Percentiles rank a stretch among this genome's conserved stretches.
These are phyloP conservation scores for Crithidia brevicula DNA, from an alignment of 208 protist species.

Conservation along the genomic window DNA sequence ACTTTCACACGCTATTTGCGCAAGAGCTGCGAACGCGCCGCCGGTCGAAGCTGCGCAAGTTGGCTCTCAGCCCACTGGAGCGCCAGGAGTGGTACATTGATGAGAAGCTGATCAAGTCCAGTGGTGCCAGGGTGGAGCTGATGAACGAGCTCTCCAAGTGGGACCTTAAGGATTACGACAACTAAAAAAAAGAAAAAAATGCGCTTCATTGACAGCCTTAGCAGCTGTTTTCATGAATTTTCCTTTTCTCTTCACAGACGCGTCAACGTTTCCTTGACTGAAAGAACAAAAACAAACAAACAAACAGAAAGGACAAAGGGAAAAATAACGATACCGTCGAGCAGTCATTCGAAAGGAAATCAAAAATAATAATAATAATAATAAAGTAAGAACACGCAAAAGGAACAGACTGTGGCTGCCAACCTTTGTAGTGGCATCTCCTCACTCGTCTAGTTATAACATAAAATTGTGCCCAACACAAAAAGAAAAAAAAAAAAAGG, in stretches of 20 bases:
- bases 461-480: no score
- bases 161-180: conserved; percentile 79
- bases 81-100: conserved; percentile 90
- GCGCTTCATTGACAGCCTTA: no score
- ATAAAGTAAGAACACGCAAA: no score
- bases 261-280: neutral
- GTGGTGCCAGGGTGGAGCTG: conserved; percentile 74
- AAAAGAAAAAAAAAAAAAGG: no score
- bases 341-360: no score
- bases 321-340: neutral
- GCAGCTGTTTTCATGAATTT: neutral
- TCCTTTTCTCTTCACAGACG: neutral
- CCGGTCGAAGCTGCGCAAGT: conserved; percentile 60
- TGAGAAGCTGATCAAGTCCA: conserved; percentile 76
- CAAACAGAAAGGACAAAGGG: neutral
- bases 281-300: neutral
- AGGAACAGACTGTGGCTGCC: no score
- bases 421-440: no score
- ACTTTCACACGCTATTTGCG: conserved; percentile 60
- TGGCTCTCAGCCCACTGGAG: conserved; percentile 63
- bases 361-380: neutral
- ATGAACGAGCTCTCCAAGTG: conserved; percentile 81
- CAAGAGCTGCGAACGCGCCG: conserved; percentile 65
- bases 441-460: no score
- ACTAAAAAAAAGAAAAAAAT: conserved; percentile 25